Base-by-base conservation (phyloP, 75 land plant genomes). In the Azolla pinnata region DNA sequence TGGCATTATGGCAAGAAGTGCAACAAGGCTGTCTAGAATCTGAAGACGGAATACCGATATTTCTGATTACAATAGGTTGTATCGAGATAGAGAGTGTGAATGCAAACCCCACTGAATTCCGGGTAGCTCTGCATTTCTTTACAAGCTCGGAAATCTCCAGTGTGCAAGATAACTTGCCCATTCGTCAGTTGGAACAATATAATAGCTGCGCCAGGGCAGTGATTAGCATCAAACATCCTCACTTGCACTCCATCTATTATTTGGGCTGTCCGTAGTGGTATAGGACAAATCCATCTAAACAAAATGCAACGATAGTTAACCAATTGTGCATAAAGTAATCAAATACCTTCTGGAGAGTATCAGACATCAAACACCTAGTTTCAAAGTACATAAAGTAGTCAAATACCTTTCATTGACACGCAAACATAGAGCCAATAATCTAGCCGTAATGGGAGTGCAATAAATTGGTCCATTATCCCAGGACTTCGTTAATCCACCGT, bases 11-110 rank as follows among this genome's bases (percentile, higher is more conserved):
- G n/a, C n/a, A n/a, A n/a, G n/a, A n/a, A n/a, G n/a, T n/a, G n/a
- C n/a, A n/a, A n/a, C n/a, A n/a, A n/a, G n/a, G n/a, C n/a, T n/a
- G n/a, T n/a, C n/a, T 14, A 38, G 42, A 38, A 7, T 38, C 18
- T 21, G 33, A 4, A 16, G 9, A 16, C 9, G 45, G 29, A 53
- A 21, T 44, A 76, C 80, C 59, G 80, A 55, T 83, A 81, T 33
- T 71, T 85, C 14, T 78, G 85, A 64, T 85, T 70, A 61, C 85
- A 85, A 44, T 85, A 85, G 1, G 88, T 85, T 29, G 88, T 85
- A 65, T 85, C 88, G 34, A 85, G 68, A 47, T 81, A 85, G 24
- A 85, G 66, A 31, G 81, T 67, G 56, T 66, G 44, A 48, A 79
- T 63, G 30, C 59, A 59, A 4, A 46, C 56, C 33, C 49, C 31